phyloP scores from a whole-genome alignment of 2,329 filamentous ascomycete genomes.

The Trichoderma afroharzianum region DNA sequence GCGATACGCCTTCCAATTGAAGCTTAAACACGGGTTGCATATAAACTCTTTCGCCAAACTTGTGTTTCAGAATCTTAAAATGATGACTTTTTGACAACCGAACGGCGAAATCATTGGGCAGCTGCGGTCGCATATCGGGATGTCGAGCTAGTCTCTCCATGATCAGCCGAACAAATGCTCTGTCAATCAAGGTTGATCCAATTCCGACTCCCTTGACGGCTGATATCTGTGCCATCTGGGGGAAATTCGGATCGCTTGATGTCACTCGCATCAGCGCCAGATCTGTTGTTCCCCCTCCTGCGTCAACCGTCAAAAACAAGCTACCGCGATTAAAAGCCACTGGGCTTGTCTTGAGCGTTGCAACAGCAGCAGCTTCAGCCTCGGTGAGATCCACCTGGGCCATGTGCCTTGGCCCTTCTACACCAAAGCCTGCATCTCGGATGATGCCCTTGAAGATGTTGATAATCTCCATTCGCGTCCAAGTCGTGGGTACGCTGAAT shows the following conservation, averaged over 20 bases:
- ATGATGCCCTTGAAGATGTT: constrained; percentile 50
- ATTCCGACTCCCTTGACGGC: constrained; percentile 45
- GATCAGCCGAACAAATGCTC: constrained; percentile 39
- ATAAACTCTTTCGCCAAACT: constrained; percentile 44
- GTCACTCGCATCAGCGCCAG: constrained; percentile 42
- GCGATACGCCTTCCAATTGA: constrained; percentile 41
- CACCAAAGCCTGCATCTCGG: constrained; percentile 46
- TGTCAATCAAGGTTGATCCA: constrained; percentile 45
- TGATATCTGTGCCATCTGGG: constrained; percentile 34
- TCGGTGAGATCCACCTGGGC: constrained; percentile 45
- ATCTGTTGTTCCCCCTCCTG: constrained; percentile 46
- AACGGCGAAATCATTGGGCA: constrained; percentile 34
- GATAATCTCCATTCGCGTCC: constrained; percentile 47
- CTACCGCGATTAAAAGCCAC: constrained; percentile 36
- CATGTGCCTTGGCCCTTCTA: constrained; percentile 35
- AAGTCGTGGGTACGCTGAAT: constrained; percentile 57
- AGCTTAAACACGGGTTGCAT: constrained; percentile 40
- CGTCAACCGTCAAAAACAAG: constrained; percentile 43
- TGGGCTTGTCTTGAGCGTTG: constrained; percentile 42
- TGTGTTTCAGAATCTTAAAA: constrained; percentile 38
- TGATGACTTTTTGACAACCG: constrained; percentile 37
- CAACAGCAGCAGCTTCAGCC: constrained; percentile 46
- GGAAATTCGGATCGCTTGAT: constrained; percentile 26
- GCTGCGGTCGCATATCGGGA: neutral
- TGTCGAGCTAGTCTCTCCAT: constrained; percentile 29